phyloP scores from a whole-genome alignment of 2,329 filamentous ascomycete species.

The Cladosporium cucumerinum region DNA sequence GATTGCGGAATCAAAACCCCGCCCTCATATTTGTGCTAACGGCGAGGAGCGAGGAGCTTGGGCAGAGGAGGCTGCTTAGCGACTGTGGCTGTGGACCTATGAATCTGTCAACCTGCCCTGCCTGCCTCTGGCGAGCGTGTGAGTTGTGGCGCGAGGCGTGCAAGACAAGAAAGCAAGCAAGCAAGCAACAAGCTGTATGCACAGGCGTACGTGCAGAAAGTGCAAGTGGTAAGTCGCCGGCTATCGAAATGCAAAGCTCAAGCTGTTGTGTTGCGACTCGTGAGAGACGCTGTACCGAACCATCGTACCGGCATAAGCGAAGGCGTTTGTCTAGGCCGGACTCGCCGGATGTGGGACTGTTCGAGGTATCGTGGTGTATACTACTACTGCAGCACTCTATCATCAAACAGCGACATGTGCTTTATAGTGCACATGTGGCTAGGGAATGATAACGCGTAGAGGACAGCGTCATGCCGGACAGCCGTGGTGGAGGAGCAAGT shows the following conservation, averaged over 20 bases:
- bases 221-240: background rate
- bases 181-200: background rate
- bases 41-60: constrained; percentile 12
- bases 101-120: background rate
- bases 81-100: constrained; percentile 7
- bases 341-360: background rate
- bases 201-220: background rate
- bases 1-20: constrained; percentile 14
- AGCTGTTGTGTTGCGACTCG: background rate
- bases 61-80: constrained; percentile 1
- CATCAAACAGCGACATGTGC: background rate
- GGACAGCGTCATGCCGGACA: background rate
- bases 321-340: background rate
- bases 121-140: background rate
- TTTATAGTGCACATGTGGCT: background rate
- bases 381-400: background rate
- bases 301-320: background rate
- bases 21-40: constrained; percentile 10
- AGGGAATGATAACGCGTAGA: background rate
- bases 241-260: constrained; percentile 11
- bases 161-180: background rate
- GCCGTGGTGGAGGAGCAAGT: background rate
- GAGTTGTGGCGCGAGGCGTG: constrained; percentile 1
- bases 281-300: background rate
- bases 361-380: background rate